Base-by-base conservation (phyloP, 352 stramenopile genomes). In the Phytophthora hybrid region DNA sequence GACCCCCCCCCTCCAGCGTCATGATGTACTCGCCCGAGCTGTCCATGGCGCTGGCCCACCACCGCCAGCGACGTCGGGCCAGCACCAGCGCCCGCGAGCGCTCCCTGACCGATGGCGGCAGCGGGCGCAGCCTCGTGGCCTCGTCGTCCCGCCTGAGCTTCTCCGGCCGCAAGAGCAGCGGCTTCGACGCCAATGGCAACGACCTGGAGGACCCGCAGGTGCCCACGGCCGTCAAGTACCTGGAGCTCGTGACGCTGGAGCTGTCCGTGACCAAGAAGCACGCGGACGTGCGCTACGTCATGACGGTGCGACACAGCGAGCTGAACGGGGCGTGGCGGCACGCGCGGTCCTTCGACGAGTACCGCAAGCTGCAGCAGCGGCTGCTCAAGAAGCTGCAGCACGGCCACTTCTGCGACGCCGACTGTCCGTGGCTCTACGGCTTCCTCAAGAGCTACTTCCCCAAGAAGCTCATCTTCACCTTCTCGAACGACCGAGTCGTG, bases 401-500 rank as follows among this genome's bases (percentile, higher is more conserved):
- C 63, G 88, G 88, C 9, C 88, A 94, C 59, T 93, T 94, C 62
- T 94, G 88, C 68, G 78, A 69, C 23, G 84, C 82, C 44, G 87
- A 90, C 61, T 94, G 87, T 51, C 85, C 87, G 46, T 93, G 84
- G 84, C 67, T 94, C 11, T 92, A 83, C 56, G 89, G 78, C 8
- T 93, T 94, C 53, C 55, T 94, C 14, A 90, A 89, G 73, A 93
- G 84, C 69, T 92, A 92, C 65, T 94, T 94, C 73, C 87, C 87
- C 13, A 91, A 91, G 68, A 89, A 86, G 34, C 59, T 84, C 21
- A 58, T 93, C 1, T 91, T 90, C 68, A 72, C 78, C 8, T 91
- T 91, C 32, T 71, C 74, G 3, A 87, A 66, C 47, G 68, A 76
- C 1, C 74, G 81, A 6, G 80, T 91, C 18, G 66, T 91, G 31